A percentile compares a stretch with the other conserved stretches of the same genome.
phyloP scores from a whole-genome alignment of 2,329 filamentous ascomycete species.

The Sclerotinia spermophila region DNA sequence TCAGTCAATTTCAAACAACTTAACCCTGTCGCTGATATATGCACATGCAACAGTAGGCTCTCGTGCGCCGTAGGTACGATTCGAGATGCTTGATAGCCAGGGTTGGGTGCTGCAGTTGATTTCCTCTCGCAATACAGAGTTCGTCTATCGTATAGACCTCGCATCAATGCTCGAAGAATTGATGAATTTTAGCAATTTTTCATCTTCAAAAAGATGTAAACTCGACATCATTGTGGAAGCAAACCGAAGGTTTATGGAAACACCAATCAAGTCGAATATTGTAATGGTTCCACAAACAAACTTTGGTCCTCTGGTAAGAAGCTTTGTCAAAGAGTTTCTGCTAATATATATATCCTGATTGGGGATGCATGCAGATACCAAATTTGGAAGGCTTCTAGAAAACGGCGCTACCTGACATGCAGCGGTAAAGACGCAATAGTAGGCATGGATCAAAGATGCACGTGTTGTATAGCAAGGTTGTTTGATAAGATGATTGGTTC shows the following conservation, averaged over 20 bases:
- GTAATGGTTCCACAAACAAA: too few relatives aligned
- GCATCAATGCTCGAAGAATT: background rate
- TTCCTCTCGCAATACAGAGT: background rate
- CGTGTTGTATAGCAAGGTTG: background rate
- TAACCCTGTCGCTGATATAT: background rate
- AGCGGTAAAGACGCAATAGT: background rate
- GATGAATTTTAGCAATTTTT: too few relatives aligned
- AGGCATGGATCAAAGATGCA: background rate
- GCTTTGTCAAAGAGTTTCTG: background rate
- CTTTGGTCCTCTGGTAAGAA: too few relatives aligned
- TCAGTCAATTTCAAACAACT: too few relatives aligned
- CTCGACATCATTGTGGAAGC: background rate
- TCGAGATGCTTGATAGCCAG: background rate
- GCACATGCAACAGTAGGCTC: background rate
- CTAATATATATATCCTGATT: background rate
- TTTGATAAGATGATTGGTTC: background rate
- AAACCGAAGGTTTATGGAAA: background rate
- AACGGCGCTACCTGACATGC: too few relatives aligned
- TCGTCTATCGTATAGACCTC: background rate
- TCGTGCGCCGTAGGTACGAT: background rate
- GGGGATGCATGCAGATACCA: background rate
- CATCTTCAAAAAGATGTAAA: background rate
- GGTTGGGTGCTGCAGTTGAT: background rate
- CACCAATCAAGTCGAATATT: too few relatives aligned
- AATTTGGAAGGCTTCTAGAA: conserved; percentile 7